Percentiles rank a stretch among this genome's conserved stretches.
These are phyloP conservation scores for Parathielavia appendiculata DNA, from an alignment of 495 filamentous ascomycete species.

Conservation along the genomic window DNA sequence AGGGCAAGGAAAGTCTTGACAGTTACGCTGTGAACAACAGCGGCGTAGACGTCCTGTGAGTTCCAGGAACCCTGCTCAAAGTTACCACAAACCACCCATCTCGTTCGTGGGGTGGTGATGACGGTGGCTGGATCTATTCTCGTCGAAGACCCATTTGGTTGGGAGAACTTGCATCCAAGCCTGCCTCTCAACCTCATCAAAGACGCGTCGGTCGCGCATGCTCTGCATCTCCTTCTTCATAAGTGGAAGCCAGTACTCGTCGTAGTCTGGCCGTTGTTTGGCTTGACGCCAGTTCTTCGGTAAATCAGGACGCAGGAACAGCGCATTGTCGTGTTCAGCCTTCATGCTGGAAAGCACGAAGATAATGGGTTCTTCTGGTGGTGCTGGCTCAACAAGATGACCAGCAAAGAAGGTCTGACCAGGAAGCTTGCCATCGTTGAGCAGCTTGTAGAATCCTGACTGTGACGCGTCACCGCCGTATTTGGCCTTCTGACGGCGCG, in stretches of 20 bases:
- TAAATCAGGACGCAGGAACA: no score
- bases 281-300: constrained; percentile 27
- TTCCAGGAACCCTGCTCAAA: background rate
- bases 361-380: background rate
- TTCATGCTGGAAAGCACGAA: background rate
- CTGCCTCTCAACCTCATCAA: background rate
- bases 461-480: no score
- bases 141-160: constrained; percentile 9
- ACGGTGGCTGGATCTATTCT: background rate
- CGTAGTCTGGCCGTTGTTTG: background rate
- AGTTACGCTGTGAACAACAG: background rate
- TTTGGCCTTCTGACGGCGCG: background rate
- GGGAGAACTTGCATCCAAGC: background rate
- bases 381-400: background rate
- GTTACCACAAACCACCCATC: background rate
- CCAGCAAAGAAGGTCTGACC: background rate
- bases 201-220: background rate
- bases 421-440: background rate
- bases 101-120: background rate
- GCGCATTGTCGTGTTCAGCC: no score
- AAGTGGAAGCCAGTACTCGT: constrained; percentile 1
- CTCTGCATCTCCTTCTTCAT: background rate
- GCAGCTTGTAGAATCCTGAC: background rate
- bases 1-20: background rate
- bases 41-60: background rate